phyloP scores from a whole-genome alignment of 2,329 filamentous ascomycete species.

The Aspergillus niger region DNA sequence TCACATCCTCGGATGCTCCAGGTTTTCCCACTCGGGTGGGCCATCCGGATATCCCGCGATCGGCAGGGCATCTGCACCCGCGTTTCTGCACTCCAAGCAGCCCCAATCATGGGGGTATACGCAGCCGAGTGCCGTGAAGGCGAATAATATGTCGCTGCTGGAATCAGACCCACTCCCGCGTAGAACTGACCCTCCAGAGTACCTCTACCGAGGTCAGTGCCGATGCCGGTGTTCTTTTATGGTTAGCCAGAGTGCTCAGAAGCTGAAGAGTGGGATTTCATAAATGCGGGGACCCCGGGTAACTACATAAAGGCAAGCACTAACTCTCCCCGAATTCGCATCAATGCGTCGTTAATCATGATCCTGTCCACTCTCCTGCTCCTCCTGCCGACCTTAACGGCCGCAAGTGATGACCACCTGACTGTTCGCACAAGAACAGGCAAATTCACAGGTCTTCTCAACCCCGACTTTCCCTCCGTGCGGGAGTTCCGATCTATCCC shows the following conservation, averaged over 20 bases:
- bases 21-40: neutral
- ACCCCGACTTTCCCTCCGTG: neutral
- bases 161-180: neutral
- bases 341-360: neutral
- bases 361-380: neutral
- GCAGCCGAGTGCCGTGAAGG: too few species aligned
- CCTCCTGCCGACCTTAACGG: neutral
- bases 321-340: too few species aligned
- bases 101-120: neutral
- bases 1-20: neutral
- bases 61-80: neutral
- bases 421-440: neutral
- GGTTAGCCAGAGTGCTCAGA: neutral
- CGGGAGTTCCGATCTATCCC: conserved; percentile 3
- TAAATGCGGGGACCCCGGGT: neutral
- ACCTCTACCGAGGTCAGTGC: neutral
- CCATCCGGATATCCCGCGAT: neutral
- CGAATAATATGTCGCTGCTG: too few species aligned
- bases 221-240: neutral
- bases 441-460: neutral
- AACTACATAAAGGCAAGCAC: neutral
- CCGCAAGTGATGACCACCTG: neutral
- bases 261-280: neutral
- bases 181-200: neutral
- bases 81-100: neutral